Base-by-base conservation (phyloP, 768 basidiomycete genomes). In the Amanita muscaria region DNA sequence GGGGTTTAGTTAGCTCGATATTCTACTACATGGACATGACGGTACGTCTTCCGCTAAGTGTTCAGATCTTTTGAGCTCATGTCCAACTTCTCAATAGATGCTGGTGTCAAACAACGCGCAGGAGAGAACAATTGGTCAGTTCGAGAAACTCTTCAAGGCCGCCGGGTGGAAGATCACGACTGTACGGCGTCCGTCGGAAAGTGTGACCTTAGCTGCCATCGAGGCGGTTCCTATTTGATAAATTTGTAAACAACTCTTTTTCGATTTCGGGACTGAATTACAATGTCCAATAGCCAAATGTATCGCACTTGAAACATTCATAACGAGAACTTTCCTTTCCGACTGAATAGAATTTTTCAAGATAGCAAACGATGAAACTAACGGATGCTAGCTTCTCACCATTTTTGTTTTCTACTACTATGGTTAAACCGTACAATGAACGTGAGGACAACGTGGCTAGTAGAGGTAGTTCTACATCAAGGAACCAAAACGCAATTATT, bases 401-500 rank as follows among this genome's bases (percentile, higher is more conserved):
- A n/a, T n/a, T n/a, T n/a, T n/a, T n/a, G n/a, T n/a, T n/a, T n/a
- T n/a, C n/a, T n/a, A n/a, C n/a, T n/a, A n/a, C n/a, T n/a, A n/a
- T n/a, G n/a, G n/a, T n/a, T n/a, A n/a, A n/a, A n/a, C n/a, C n/a
- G n/a, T n/a, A n/a, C n/a, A n/a, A n/a, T n/a, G n/a, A n/a, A n/a
- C n/a, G n/a, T n/a, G n/a, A n/a, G n/a, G n/a, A n/a, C n/a, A n/a
- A n/a, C n/a, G n/a, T n/a, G n/a, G n/a, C n/a, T n/a, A n/a, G n/a
- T n/a, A n/a, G n/a, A n/a, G n/a, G n/a, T n/a, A 87, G 8, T 85
- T 84, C 62, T 84, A 87, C 57, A 85, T 83, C 0, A 77, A 83
- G 48, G 79, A 85, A 40, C 81, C 87, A 0, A 85, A 89, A 51
- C 79, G 80, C 2, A 89, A 93, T 59, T 93, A 92, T 51, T 84